Percentiles rank a stretch among this genome's conserved stretches.
Conservation (phyloP, 371 early-diverging fungal species). For the Haplosporangium sp. region DNA sequence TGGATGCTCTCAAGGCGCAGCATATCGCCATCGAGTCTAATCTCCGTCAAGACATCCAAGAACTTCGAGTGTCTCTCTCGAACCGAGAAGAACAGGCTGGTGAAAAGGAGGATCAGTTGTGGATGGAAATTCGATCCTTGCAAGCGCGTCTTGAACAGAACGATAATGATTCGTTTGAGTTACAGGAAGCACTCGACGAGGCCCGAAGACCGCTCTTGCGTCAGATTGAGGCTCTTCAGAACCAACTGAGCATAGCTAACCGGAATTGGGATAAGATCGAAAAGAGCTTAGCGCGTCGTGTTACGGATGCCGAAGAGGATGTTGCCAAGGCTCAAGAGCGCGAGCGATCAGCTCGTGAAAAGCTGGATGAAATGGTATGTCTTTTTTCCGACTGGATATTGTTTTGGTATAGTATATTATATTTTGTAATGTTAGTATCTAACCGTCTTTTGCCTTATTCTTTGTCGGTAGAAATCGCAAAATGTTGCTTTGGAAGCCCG, state of each 20-base stretch:
- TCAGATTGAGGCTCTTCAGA: conserved; percentile 77
- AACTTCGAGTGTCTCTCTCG: conserved; percentile 69
- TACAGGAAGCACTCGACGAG: conserved; percentile 64
- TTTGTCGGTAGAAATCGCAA: conserved; percentile 34
- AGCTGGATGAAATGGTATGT: conserved; percentile 39
- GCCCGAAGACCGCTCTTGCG: conserved; percentile 71
- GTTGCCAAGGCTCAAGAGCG: conserved; percentile 34
- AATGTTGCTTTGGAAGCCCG: conserved; percentile 24
- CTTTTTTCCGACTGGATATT: not conserved
- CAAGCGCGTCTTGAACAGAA: conserved; percentile 70
- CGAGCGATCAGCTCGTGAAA: conserved; percentile 27
- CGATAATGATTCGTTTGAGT: conserved; percentile 71
- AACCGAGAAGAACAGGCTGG: conserved; percentile 71
- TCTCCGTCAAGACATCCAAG: conserved; percentile 62
- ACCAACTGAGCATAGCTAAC: conserved; percentile 66
- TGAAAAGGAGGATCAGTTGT: conserved; percentile 68
- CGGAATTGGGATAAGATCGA: conserved; percentile 77
- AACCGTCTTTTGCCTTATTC: not conserved
- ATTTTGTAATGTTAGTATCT: not conserved
- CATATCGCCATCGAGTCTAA: conserved; percentile 22
- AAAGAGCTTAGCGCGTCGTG: conserved; percentile 43
- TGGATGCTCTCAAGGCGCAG: conserved; percentile 35
- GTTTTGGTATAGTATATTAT: not conserved
- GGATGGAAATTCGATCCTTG: conserved; percentile 67
- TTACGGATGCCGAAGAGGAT: conserved; percentile 42